phyloP scores from a whole-genome alignment of 345 rosid species.

The Acer negundo region DNA sequence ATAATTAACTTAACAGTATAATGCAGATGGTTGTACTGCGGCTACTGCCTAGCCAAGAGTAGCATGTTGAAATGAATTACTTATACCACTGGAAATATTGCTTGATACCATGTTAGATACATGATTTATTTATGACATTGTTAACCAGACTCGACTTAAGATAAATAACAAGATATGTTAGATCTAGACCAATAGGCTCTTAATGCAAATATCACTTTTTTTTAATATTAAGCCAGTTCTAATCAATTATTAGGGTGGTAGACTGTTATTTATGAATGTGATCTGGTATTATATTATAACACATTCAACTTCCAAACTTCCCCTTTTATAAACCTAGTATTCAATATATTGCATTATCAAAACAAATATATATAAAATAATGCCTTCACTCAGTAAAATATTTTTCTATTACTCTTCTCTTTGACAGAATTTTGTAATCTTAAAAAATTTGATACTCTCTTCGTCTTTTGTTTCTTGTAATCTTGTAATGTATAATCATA shows the following conservation, averaged over 20 bases:
- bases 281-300: conserved; percentile 4
- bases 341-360: neutral
- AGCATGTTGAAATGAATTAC: neutral
- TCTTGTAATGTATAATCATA: neutral
- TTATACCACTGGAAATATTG: neutral
- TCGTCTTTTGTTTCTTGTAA: neutral
- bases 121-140: neutral
- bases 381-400: neutral
- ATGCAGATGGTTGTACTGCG: neutral
- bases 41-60: neutral
- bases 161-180: neutral
- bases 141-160: neutral
- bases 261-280: neutral
- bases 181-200: neutral
- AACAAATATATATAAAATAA: neutral
- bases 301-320: neutral
- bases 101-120: neutral
- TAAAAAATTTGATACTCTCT: neutral
- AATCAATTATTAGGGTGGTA: neutral
- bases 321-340: conserved; percentile 9
- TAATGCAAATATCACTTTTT: neutral
- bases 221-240: neutral
- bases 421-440: neutral
- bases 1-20: neutral
- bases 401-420: neutral